Percentiles rank a stretch among this genome's conserved stretches.
These are phyloP conservation scores for Penicillium sp. DNA, from an alignment of 2,329 filamentous ascomycete genomes.

Conservation along the genomic window DNA sequence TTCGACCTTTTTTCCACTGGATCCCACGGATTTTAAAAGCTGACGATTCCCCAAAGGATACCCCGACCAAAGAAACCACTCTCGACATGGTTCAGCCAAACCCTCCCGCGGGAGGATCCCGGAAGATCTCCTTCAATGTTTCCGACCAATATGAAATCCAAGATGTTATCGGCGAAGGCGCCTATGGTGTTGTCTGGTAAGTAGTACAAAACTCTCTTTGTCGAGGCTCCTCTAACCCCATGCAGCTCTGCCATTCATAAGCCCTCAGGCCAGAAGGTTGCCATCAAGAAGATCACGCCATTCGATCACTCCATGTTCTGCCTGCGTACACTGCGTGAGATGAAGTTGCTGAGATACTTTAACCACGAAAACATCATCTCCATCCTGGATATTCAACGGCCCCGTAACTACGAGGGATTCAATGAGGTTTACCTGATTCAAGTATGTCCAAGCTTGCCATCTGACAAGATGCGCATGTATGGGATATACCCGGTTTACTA, in stretches of 20 bases:
- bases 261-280: constrained; percentile 95
- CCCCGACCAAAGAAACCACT: constrained; percentile 10
- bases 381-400: constrained; percentile 98
- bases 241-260: constrained; percentile 92
- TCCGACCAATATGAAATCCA: constrained; percentile 99
- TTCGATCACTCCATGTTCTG: constrained; percentile 99
- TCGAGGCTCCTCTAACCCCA: not conserved
- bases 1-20: constrained; percentile 5
- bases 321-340: constrained; percentile 91
- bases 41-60: constrained; percentile 11
- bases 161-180: constrained; percentile 97
- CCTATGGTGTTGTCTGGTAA: constrained; percentile 97
- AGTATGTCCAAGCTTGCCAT: constrained; percentile 52
- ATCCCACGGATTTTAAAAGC: constrained; percentile 8
- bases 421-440: constrained; percentile 98
- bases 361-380: constrained; percentile 99
- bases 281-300: constrained; percentile 99
- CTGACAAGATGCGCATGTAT: not conserved
- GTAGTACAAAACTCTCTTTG: constrained; percentile 34
- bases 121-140: constrained; percentile 99
- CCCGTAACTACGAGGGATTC: constrained; percentile 91
- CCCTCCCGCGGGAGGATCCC: constrained; percentile 56
- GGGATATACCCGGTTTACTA: not conserved
- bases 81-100: constrained; percentile 48
- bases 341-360: constrained; percentile 98